Evolutionary conservation across 192 early-diverging fungal species (phyloP).

Genomic region (Lunasporangiospora selenospora): DNA sequence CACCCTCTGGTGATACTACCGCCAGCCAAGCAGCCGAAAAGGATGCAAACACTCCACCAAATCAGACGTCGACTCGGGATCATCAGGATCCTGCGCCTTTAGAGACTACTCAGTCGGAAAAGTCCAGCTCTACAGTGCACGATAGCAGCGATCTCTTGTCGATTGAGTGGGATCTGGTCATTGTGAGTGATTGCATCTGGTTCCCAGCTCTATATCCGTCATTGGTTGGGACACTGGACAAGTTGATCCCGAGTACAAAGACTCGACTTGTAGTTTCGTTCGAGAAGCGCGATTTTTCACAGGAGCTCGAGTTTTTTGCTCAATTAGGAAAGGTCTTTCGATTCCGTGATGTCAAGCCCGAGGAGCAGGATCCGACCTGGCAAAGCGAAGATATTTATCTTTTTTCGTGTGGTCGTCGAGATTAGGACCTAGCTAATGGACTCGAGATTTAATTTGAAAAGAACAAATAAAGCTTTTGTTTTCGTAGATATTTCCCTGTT

Average conservation of each 20-base stretch:
- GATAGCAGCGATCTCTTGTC: neutral
- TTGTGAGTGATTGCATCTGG: slow-evolving; percentile 50
- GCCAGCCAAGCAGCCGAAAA: neutral
- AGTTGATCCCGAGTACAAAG: slow-evolving; percentile 5
- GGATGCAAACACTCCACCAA: no score
- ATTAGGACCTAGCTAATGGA: no score
- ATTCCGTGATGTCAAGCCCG: slow-evolving; percentile 41
- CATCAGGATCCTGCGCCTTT: neutral
- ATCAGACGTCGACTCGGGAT: no score
- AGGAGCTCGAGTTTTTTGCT: slow-evolving; percentile 47
- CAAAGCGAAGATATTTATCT: slow-evolving; percentile 51
- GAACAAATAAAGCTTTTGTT: neutral
- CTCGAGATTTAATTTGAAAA: no score
- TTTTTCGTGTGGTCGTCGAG: slow-evolving; percentile 28
- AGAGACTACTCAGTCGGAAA: no score
- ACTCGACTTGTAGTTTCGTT: slow-evolving; percentile 21
- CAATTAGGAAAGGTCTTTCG: slow-evolving; percentile 31
- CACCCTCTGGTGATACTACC: neutral
- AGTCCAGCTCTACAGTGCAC: no score
- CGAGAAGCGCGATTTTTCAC: slow-evolving; percentile 45
- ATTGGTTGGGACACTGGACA: slow-evolving; percentile 21
- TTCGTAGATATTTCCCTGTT: no score
- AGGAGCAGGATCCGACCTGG: slow-evolving; percentile 39
- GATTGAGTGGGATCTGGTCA: slow-evolving; percentile 31
- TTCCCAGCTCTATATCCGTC: slow-evolving; percentile 23